These are phyloP conservation scores for Aspergillus sp. DNA, from an alignment of 2,329 filamentous ascomycete species.

Conservation along the genomic window DNA sequence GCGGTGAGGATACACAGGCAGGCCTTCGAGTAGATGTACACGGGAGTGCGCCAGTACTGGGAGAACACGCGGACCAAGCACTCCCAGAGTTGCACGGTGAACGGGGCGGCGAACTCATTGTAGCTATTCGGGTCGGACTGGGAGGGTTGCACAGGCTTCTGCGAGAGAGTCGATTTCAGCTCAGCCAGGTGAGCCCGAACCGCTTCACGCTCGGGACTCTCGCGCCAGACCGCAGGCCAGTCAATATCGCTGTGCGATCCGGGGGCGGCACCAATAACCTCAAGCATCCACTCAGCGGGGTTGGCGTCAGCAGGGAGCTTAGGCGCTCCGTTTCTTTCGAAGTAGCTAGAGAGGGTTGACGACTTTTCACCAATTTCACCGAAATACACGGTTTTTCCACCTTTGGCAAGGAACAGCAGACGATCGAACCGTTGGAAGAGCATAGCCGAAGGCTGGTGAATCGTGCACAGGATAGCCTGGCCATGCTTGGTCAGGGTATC, in stretches of 20 bases:
- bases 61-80: constrained; percentile 73
- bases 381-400: constrained; percentile 65
- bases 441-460: constrained; percentile 88
- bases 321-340: constrained; percentile 57
- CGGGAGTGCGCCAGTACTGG: constrained; percentile 82
- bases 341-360: constrained; percentile 56
- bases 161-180: constrained; percentile 41
- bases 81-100: constrained; percentile 61
- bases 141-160: not conserved
- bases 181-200: constrained; percentile 49
- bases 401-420: constrained; percentile 59
- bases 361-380: constrained; percentile 61
- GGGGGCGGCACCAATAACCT: constrained; percentile 54
- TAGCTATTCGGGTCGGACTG: constrained; percentile 4
- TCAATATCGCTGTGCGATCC: constrained; percentile 55
- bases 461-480: constrained; percentile 86
- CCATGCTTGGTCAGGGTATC: constrained; percentile 83
- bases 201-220: constrained; percentile 52
- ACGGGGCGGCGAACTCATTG: constrained; percentile 65
- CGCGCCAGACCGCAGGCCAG: constrained; percentile 55
- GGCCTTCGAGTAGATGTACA: constrained; percentile 75
- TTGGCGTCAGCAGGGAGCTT: constrained; percentile 60
- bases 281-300: constrained; percentile 69
- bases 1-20: constrained; percentile 55
- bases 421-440: constrained; percentile 78